Base-by-base conservation (phyloP, 2,329 filamentous ascomycete species). In the Aspergillus chevalieri region DNA sequence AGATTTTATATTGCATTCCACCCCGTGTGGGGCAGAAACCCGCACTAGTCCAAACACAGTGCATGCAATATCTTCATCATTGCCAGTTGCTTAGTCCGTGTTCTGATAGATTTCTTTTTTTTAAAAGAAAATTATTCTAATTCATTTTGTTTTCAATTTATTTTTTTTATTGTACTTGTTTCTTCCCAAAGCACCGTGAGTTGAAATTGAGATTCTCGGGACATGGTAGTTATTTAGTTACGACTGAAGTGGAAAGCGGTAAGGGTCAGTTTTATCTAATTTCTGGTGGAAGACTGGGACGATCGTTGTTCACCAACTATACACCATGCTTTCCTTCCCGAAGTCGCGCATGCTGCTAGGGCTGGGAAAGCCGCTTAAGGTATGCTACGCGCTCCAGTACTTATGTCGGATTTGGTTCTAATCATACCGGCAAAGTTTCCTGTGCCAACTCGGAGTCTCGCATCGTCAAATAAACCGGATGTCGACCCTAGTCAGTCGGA, bases 251-350 rank as follows among this genome's bases (percentile, higher is more conserved):
- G 38, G 17, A 41, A 41, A 41, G 38, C 38, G 38, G 38, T 41
- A 8, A 30, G 15, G 4, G 1, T 12, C 19, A 19, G 6, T 19
- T 19, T n/a, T 38, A 38, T 38, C 34, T 38, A 15, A 38, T 41
- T 41, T 41, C 17, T 41, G 17, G 15, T 10, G 38, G 38, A 19
- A 12, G 8, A 19, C 19, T 30, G 26, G 26, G 26, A 30, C 26
- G 26, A 30, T 30, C 26, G 26, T 30, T 30, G 26, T 30, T 30
- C 26, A 30, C 26, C 26, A 30, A 30, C 26, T 30, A 30, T 30
- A 12, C 38, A 41, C 51, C 43, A 64, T 64, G 62, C 62, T 63
- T 33, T 50, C 57, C 42, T 54, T 49, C 48, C 43, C 41, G 15
- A 49, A 54, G 47, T 48, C 54, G 21, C 62, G 59, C 47, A 58